These are phyloP conservation scores for Inga oerstediana DNA, from an alignment of 306 rosid species.

Conservation along the genomic window DNA sequence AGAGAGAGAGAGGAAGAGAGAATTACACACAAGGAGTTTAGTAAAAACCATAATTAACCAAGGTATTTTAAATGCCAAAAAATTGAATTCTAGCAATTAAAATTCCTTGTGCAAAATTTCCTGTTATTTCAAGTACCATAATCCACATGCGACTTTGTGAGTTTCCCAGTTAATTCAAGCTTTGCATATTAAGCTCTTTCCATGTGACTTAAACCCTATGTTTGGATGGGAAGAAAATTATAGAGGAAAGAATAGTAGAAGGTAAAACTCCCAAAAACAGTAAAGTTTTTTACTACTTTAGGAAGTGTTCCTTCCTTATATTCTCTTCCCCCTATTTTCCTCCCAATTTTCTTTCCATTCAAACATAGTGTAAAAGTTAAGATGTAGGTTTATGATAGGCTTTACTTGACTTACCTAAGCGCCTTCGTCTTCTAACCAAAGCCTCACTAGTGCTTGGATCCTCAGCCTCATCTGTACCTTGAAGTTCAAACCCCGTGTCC, in stretches of 20 bases:
- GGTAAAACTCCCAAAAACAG: too few species aligned
- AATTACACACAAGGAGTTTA: background rate
- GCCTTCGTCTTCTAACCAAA: background rate
- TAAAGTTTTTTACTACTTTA: too few species aligned
- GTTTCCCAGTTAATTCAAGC: background rate
- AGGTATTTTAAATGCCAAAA: background rate
- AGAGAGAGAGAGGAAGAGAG: background rate
- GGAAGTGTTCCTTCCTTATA: too few species aligned
- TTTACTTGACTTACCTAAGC: background rate
- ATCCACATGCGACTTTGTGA: background rate
- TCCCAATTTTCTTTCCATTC: too few species aligned
- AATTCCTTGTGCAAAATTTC: background rate
- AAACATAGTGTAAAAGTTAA: background rate
- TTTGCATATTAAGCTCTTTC: background rate
- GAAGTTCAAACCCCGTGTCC: conserved; percentile 51
- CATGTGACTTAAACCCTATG: background rate
- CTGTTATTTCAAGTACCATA: background rate
- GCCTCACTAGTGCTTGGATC: background rate
- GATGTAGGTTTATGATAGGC: background rate
- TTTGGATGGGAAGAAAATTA: too few species aligned
- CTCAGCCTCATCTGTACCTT: background rate
- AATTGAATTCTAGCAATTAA: background rate
- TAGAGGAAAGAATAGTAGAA: too few species aligned
- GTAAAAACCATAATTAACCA: background rate
- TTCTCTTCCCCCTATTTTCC: too few species aligned